Base-by-base conservation (phyloP, 2,329 filamentous ascomycete species). In the Aureobasidium zeae region DNA sequence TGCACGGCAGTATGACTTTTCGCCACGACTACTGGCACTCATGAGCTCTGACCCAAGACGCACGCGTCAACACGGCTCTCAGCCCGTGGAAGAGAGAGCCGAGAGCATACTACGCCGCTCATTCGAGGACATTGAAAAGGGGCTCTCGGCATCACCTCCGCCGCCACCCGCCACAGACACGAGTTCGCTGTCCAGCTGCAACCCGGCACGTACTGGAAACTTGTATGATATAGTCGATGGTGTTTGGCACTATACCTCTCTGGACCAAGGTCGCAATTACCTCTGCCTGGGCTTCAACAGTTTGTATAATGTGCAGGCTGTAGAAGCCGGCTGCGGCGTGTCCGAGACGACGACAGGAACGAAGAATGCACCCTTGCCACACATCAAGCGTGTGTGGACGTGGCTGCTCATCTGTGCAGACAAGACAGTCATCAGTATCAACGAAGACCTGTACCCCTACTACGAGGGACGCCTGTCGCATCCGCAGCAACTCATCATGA, bases 231-330 rank as follows among this genome's bases (percentile, higher is more conserved):
- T 86, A 30, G 74, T 81, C 5, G 72, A 83, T 49, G 73, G 80
- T 44, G 79, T 84, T n/a, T 81, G 81, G 68, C 82, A 86, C 57
- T 87, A 83, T 59, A 80, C 78, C 11, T 81, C 81, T 1, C 73
- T 84, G 11, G 83, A 87, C 53, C 74, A 80, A 58, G 82, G 81
- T 0, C 63, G 70, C 12, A 71, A 69, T 57, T 84, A 81, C 77
- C 67, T 84, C 1, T 85, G 80, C 52, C 66, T 86, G 30, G 83
- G 83, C 19, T 84, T 80, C 54, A 86, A 86, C 57, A 82, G 69
- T 62, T 69, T 74, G 48, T 75, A 73, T 49, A 82, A 69, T 62
- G 69, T 74, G 48, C 74, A 73, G 48, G 41, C 46, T 21, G 45
- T 45, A 8, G 48, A 47, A 9, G n/a, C 15, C 22, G 33, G 31